Base-by-base conservation (phyloP, 2,329 filamentous ascomycete genomes). In the Phaeosphaeria sp. region DNA sequence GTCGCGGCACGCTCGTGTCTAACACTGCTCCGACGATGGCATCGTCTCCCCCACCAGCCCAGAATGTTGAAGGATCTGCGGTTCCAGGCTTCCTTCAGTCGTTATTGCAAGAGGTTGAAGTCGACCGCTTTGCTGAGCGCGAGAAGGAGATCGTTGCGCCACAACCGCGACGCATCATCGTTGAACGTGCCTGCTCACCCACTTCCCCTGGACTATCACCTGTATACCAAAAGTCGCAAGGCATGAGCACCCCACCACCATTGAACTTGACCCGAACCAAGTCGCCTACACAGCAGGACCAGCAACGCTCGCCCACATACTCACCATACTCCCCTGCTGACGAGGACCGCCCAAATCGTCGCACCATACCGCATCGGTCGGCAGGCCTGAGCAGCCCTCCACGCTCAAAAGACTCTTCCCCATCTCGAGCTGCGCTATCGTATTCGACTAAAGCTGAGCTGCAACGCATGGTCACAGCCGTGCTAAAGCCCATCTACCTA, bases 391-490 rank as follows among this genome's bases (percentile, higher is more conserved):
- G 57, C 70, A 80, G 74, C 63, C 78, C 77, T 61, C 73, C 77
- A 18, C 82, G 84, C 25, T 86, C 87, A 6, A 68, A 84, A 45
- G 89, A 93, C 45, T 82, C 83, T 1, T 93, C 91, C n/a, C 90
- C 91, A 7, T 85, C 83, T 2, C 87, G 90, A 33, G 74, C 82
- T 7, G 80, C 80, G 6, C 85, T 97, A 68, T 90, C 93, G 0
- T 87, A 92, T 22, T 89, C 91, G 62, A 90, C 91, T 62, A 99
- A 99, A 77, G 89, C 91, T 65, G 92, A 89, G 71, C 90, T 99
- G 63, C 94, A 93, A 74, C 89, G 89, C 66, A 92, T 98, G 78
- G 95, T 98, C 66, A 91, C 92, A 63, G 82, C 85, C 43, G 92
- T 91, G 6, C 82, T 99, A 44, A 91, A 91, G 66, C 92, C 93